These are phyloP conservation scores for Curvularia verruculosa DNA, from an alignment of 2,329 filamentous ascomycete genomes.

Conservation along the genomic window DNA sequence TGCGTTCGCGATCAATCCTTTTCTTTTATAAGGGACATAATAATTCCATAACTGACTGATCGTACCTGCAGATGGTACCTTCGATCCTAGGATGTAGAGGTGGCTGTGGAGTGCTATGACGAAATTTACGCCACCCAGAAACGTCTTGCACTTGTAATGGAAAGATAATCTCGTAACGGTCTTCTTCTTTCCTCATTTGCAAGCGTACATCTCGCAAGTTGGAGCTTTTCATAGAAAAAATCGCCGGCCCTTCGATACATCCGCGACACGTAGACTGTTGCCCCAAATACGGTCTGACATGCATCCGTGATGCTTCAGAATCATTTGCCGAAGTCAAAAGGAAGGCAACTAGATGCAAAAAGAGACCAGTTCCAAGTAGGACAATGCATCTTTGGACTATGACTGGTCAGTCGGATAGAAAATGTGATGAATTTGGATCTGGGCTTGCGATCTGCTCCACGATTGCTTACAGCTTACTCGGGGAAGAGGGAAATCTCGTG, in stretches of 20 bases:
- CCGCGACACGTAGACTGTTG: not conserved
- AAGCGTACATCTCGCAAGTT: not conserved
- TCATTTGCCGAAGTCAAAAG: not conserved
- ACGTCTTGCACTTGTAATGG: not conserved
- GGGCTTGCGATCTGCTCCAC: conserved; percentile 5
- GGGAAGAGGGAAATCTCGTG: conserved; percentile 1
- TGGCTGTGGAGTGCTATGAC: not conserved
- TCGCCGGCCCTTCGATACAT: not conserved
- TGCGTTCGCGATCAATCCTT: too few species aligned
- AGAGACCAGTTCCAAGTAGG: not conserved
- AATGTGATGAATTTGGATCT: conserved; percentile 2
- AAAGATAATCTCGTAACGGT: not conserved
- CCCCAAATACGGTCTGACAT: conserved; percentile 11
- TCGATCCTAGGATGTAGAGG: not conserved
- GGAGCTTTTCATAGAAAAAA: not conserved
- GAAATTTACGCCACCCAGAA: not conserved
- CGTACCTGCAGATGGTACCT: not conserved
- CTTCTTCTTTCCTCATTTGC: not conserved
- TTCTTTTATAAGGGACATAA: not conserved
- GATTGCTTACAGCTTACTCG: conserved; percentile 6
- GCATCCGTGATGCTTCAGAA: not conserved
- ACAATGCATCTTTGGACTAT: conserved; percentile 1
- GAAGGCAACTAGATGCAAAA: not conserved
- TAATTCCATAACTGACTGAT: not conserved
- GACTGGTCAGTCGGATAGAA: conserved; percentile 4